Evolutionary conservation across 345 rosid genomes (phyloP).

Genomic region (Dipteronia sinensis): DNA sequence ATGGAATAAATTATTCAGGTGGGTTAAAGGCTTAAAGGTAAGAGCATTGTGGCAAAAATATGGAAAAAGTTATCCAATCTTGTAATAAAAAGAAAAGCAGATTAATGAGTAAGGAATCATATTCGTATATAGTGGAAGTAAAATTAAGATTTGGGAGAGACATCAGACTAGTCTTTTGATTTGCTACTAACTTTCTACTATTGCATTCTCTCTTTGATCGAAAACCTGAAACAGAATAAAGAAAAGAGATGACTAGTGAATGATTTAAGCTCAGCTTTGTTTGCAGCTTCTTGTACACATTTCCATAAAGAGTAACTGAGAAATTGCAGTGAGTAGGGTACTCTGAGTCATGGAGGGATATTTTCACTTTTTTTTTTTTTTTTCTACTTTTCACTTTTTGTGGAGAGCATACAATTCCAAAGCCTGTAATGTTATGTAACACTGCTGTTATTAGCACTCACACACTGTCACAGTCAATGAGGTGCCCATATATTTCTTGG

Average conservation of each 20-base stretch:
- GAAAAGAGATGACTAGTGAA: not conserved
- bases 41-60: too few relatives aligned
- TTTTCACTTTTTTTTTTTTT: slow-evolving; percentile 11
- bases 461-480: not conserved
- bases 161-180: not conserved
- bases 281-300: slow-evolving; percentile 27
- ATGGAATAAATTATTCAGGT: too few relatives aligned
- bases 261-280: slow-evolving; percentile 20
- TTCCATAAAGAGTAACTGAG: slow-evolving; percentile 15
- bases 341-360: slow-evolving; percentile 1
- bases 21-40: too few relatives aligned
- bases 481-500: slow-evolving; percentile 8
- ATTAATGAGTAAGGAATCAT: not conserved
- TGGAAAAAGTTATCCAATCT: not conserved
- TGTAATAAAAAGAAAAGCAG: not conserved
- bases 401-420: slow-evolving; percentile 23
- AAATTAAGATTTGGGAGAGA: not conserved
- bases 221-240: not conserved
- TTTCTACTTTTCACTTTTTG: not conserved
- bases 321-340: not conserved
- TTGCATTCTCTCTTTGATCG: not conserved
- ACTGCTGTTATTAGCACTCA: too few relatives aligned
- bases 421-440: slow-evolving; percentile 6
- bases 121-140: not conserved
- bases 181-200: not conserved